phyloP scores from a whole-genome alignment of 768 basidiomycete genomes.

The Agrocybe chaxingu region DNA sequence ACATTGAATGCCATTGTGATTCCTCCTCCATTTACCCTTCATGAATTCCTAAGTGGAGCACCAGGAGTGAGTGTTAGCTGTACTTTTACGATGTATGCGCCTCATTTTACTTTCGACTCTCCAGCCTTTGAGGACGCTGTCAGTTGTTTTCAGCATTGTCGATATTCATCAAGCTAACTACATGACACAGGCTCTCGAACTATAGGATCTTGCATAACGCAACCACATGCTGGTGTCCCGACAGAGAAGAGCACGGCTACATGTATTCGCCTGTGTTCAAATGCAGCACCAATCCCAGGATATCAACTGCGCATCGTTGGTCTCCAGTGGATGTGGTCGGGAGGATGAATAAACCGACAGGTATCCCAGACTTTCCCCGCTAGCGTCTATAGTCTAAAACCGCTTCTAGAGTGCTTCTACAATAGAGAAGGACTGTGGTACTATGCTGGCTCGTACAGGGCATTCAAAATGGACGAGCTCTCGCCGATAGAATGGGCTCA shows the following conservation, averaged over 20 bases:
- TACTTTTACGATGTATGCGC: background rate
- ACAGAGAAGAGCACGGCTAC: slow-evolving; percentile 81
- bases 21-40: slow-evolving; percentile 58
- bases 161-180: too few relatives aligned
- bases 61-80: slow-evolving; percentile 45
- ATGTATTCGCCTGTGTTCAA: slow-evolving; percentile 72
- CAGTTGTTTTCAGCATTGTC: slow-evolving; percentile 18
- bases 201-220: slow-evolving; percentile 65
- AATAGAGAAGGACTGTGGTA: slow-evolving; percentile 82
- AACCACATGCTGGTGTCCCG: slow-evolving; percentile 77
- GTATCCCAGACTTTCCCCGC: slow-evolving; percentile 25
- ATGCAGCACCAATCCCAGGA: slow-evolving; percentile 76
- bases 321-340: slow-evolving; percentile 56
- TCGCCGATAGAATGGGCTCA: slow-evolving; percentile 67
- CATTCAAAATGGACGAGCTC: slow-evolving; percentile 62
- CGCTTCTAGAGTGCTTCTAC: slow-evolving; percentile 67
- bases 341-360: slow-evolving; percentile 60
- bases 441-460: slow-evolving; percentile 76
- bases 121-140: slow-evolving; percentile 60
- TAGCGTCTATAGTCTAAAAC: background rate
- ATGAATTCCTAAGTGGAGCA: slow-evolving; percentile 63
- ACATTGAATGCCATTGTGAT: slow-evolving; percentile 67
- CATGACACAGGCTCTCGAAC: slow-evolving; percentile 48
- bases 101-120: slow-evolving; percentile 1
- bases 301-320: slow-evolving; percentile 77